Evolutionary conservation across 2,329 filamentous ascomycete species (phyloP), one percentile per base, ranked within the genome.

Genomic region (Scopulariopsis brevicaulis): DNA sequence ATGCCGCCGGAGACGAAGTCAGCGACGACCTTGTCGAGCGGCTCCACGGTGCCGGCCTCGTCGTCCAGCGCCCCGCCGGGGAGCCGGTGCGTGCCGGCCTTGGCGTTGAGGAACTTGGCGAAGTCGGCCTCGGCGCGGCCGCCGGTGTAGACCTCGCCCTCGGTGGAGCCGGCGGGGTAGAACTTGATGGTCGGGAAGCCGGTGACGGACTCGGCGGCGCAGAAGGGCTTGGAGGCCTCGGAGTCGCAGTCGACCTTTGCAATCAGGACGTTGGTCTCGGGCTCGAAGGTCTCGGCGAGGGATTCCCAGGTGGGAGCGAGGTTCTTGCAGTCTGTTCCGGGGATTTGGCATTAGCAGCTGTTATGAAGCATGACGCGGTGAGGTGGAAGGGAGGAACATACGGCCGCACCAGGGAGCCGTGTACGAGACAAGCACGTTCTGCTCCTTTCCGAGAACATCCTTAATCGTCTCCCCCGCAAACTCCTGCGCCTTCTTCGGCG

Each of bases 341-440:
- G 20, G 20, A 51, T 6, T 8, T 18, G 18, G 6, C 18, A 14
- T 46, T 46, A 51, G 46, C 4, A 25, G 14, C 15, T 46, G n/a
- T n/a, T n/a, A n/a, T n/a, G n/a, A n/a, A n/a, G n/a, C n/a, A 43
- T 22, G 34, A 53, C 11, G 54, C 24, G n/a, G 18, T 12, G 18
- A 28, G 25, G 20, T 14, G 14, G 14, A 20, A 32, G 43, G 46
- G 20, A 40, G 20, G 32, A 54, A 88, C 91, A 75, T 83, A 97
- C 94, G 93, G 72, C 93, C 93, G 74, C 94, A 99, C 94, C 93
- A 97, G 57, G 94, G 92, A 57, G 94, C 93, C 65, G 95, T 99
- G 74, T 99, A 99, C 53, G 95, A 92, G 70, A 99, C 92, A 58
- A 99, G 74, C 22, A 96, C 90, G 73, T 95, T 80, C 81, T 96